Conservation (phyloP, 345 rosid genomes). For the Eucalyptus pauciflora region DNA sequence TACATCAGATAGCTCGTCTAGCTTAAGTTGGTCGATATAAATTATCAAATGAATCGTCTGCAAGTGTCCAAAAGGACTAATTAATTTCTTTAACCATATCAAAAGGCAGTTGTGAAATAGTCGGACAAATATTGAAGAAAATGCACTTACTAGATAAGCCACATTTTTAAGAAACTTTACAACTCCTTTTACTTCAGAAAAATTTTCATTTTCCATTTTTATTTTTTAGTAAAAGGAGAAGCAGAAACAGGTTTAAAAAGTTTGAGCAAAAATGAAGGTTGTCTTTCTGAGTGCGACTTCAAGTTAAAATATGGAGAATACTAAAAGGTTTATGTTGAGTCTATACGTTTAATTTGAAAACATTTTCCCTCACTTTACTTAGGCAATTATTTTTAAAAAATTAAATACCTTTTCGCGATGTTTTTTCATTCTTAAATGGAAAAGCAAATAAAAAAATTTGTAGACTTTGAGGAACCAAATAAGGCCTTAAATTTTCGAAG, state of each 20-base stretch:
- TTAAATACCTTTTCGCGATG: background rate
- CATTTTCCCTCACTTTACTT: background rate
- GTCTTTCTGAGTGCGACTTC: background rate
- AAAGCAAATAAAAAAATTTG: accelerated
- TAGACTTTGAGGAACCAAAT: background rate
- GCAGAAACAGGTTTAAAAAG: background rate
- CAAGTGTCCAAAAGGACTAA: background rate
- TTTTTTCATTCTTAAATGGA: background rate
- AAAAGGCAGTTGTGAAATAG: background rate
- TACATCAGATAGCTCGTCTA: background rate
- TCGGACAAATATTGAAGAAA: background rate
- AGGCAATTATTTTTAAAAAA: background rate
- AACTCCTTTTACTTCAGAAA: too few species aligned
- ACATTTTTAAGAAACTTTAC: too few species aligned
- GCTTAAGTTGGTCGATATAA: background rate
- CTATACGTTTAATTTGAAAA: background rate
- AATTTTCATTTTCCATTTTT: too few species aligned
- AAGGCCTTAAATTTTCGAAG: too few species aligned
- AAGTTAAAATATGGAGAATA: background rate
- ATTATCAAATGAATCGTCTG: background rate
- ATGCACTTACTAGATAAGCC: too few species aligned
- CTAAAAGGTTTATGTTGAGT: background rate
- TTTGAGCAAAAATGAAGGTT: background rate
- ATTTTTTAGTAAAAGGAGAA: background rate
- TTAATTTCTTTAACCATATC: background rate